Evolutionary conservation across 768 basidiomycete genomes (phyloP).

Genomic region (Boletus reticuloceps): DNA sequence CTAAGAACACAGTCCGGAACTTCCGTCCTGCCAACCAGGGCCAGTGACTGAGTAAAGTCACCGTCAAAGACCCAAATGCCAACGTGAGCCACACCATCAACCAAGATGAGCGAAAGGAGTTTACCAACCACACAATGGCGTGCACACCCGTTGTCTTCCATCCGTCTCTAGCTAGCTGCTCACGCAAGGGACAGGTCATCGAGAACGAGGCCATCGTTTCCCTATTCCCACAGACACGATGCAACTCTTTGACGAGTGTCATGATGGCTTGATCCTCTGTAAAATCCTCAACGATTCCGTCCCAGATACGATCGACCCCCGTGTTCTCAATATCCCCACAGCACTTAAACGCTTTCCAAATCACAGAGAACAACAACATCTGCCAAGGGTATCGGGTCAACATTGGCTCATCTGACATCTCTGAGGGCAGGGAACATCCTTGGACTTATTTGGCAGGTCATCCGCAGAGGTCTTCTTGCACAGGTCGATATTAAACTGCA

Average conservation of each 20-base stretch:
- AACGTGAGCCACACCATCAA: constrained; percentile 97
- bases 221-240: constrained; percentile 96
- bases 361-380: constrained; percentile 99
- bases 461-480: constrained; percentile 85
- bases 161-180: not conserved
- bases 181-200: constrained; percentile 59
- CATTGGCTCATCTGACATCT: constrained; percentile 90
- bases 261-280: constrained; percentile 93
- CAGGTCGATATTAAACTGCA: constrained; percentile 99
- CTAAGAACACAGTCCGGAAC: constrained; percentile 51
- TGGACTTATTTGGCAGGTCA: constrained; percentile 98
- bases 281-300: constrained; percentile 99
- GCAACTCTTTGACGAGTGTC: constrained; percentile 97
- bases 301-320: constrained; percentile 97
- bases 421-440: constrained; percentile 93
- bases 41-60: constrained; percentile 92
- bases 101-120: constrained; percentile 92
- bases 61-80: constrained; percentile 90
- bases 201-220: constrained; percentile 82
- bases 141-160: constrained; percentile 38
- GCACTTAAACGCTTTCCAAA: constrained; percentile 91
- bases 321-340: constrained; percentile 91
- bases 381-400: constrained; percentile 99
- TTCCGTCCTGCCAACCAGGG: constrained; percentile 55
- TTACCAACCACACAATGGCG: constrained; percentile 97